These are phyloP conservation scores for Ogataea paraovalis DNA, from an alignment of 805 yeast species.

Conservation along the genomic window DNA sequence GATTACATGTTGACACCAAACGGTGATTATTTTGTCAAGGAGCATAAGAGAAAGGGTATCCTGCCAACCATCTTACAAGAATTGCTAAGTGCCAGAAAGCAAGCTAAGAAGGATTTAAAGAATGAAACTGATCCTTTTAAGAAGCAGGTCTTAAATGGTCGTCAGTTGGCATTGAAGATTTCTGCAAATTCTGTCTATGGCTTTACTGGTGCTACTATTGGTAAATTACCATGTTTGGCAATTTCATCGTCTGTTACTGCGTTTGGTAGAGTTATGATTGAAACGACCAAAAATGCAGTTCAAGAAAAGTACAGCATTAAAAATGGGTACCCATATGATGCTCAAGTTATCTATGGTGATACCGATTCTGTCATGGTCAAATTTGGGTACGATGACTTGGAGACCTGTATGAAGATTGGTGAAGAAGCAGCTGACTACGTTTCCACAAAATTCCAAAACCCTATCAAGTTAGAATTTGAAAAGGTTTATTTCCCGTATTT, in stretches of 20 bases:
- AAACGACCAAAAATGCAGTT: slow-evolving; percentile 81
- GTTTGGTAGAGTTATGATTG: slow-evolving; percentile 96
- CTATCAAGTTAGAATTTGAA: slow-evolving; percentile 93
- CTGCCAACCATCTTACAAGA: slow-evolving; percentile 90
- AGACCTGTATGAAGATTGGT: slow-evolving; percentile 85
- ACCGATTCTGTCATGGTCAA: slow-evolving; percentile 99
- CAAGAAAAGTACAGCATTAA: slow-evolving; percentile 72
- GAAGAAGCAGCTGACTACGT: slow-evolving; percentile 91
- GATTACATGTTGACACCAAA: slow-evolving; percentile 89
- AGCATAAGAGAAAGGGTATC: slow-evolving; percentile 69
- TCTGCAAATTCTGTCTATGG: slow-evolving; percentile 99
- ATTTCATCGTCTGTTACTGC: slow-evolving; percentile 95
- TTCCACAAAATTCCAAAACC: slow-evolving; percentile 71
- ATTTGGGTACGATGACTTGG: slow-evolving; percentile 79
- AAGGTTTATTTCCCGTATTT: slow-evolving; percentile 94
- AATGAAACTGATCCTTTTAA: slow-evolving; percentile 93
- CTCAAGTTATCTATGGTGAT: slow-evolving; percentile 95
- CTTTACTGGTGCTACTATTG: slow-evolving; percentile 98
- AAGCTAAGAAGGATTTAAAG: slow-evolving; percentile 86
- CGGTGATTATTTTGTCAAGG: slow-evolving; percentile 83
- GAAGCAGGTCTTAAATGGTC: slow-evolving; percentile 90
- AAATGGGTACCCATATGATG: slow-evolving; percentile 81
- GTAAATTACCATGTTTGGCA: slow-evolving; percentile 93
- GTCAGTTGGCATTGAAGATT: slow-evolving; percentile 92
- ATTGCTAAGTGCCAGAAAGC: slow-evolving; percentile 83